Evolutionary conservation across 2,329 filamentous ascomycete genomes (phyloP).

Genomic region (Pseudocercospora fijiensis): DNA sequence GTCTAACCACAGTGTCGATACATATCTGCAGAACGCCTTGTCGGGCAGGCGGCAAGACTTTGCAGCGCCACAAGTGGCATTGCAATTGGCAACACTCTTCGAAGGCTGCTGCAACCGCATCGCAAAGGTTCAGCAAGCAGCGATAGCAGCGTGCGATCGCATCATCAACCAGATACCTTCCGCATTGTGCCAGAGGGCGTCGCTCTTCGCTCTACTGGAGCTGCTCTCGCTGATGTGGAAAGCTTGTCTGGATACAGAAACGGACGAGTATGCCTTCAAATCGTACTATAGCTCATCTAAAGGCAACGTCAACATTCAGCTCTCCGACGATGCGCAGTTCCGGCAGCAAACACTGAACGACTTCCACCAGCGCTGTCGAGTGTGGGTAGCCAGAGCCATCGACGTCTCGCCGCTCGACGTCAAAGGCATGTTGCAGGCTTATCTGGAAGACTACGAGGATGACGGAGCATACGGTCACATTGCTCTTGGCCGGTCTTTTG

Average conservation of each 20-base stretch:
- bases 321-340: conserved; percentile 90
- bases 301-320: conserved; percentile 76
- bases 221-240: conserved; percentile 92
- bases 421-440: conserved; percentile 93
- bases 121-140: conserved; percentile 83
- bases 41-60: conserved; percentile 71
- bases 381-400: conserved; percentile 78
- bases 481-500: conserved; percentile 89
- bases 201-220: conserved; percentile 89
- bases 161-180: conserved; percentile 85
- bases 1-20: conserved; percentile 68
- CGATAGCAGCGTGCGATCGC: conserved; percentile 76
- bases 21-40: conserved; percentile 75
- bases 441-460: conserved; percentile 91
- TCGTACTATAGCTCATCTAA: conserved; percentile 75
- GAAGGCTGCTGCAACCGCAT: conserved; percentile 91
- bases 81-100: conserved; percentile 82
- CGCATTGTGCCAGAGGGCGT: conserved; percentile 82
- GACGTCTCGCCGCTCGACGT: conserved; percentile 87
- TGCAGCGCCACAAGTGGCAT: conserved; percentile 86
- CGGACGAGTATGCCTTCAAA: conserved; percentile 86
- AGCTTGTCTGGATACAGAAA: conserved; percentile 89
- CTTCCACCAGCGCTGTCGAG: conserved; percentile 72
- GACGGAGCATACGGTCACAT: conserved; percentile 88
- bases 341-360: conserved; percentile 75